These are phyloP conservation scores for Marchantia polymorpha DNA, from an alignment of 225 moss, liverwort and hornwort genomes.

Conservation along the genomic window DNA sequence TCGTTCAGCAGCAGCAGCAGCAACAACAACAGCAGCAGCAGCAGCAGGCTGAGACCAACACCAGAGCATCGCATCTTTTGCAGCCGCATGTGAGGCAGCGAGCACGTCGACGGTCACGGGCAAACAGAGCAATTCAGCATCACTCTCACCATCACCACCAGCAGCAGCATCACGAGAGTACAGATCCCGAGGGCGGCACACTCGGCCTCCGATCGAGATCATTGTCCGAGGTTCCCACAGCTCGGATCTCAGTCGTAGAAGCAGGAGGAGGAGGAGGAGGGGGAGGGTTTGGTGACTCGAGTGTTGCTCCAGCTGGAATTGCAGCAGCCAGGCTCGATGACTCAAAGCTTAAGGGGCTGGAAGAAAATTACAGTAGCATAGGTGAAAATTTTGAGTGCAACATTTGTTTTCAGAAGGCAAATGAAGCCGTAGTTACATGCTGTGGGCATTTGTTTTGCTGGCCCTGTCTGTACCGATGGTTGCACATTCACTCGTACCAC, in stretches of 20 bases:
- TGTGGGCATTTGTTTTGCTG: constrained; percentile 92
- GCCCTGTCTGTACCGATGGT: constrained; percentile 86
- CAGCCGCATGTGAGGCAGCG: constrained; percentile 45
- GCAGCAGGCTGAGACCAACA: constrained; percentile 2
- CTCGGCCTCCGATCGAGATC: constrained; percentile 20
- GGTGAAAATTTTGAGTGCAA: constrained; percentile 91
- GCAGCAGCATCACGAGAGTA: background rate
- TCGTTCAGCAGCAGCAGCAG: background rate
- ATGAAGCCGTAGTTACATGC: constrained; percentile 79
- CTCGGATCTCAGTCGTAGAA: constrained; percentile 22
- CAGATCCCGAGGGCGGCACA: background rate
- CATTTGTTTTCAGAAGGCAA: constrained; percentile 84
- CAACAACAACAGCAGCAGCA: constrained; percentile 4
- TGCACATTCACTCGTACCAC: constrained; percentile 78
- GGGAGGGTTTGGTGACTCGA: background rate
- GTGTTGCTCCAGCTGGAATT: background rate
- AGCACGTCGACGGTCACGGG: constrained; percentile 38
- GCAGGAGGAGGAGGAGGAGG: constrained; percentile 5
- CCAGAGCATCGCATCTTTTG: constrained; percentile 32
- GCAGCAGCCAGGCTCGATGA: constrained; percentile 23
- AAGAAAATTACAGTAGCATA: constrained; percentile 53
- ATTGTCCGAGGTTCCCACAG: constrained; percentile 23
- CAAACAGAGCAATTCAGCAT: constrained; percentile 29
- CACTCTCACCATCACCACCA: constrained; percentile 19
- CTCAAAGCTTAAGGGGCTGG: constrained; percentile 39